Base-by-base conservation (phyloP, 2,329 filamentous ascomycete genomes). In the Fusarium piperis region DNA sequence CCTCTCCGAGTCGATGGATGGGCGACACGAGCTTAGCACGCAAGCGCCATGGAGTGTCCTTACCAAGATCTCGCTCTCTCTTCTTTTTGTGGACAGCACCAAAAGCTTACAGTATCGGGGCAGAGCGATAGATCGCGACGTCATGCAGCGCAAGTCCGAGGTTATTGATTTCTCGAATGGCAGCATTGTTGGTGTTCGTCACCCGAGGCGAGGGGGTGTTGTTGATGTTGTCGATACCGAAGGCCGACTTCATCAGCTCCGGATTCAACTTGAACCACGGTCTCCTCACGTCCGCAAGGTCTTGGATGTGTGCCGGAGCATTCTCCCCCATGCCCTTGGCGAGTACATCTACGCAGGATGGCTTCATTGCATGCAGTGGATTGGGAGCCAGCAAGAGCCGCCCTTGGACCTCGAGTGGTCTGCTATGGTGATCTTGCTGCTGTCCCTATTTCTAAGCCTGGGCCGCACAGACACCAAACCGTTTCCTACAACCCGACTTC, bases 41-140 rank as follows among this genome's bases (percentile, higher is more conserved):
- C 92, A 94, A 79, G 92, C 92, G 7, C 92, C 92, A 1, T 95
- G 93, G 93, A 91, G 91, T 64, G 87, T 88, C 59, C 85, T 92
- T 13, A 89, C 90, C n/a, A 90, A 89, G 46, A 82, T 94, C n/a
- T 83, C 86, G 0, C 81, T 94, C 2, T 91, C 92, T 2, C 74
- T 85, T 30, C 82, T 94, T 20, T 85, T 86, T 65, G 79, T 90
- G 23, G 86, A 90, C 63, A 89, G 92, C 70, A 83, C 87, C 28
- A 86, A 88, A 74, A 88, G 85, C 64, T 82, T 93, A 38, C 88
- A 89, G 59, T 89, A 88, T 67, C 81, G 84, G 53, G 85, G 86
- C 18, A 85, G 86, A 46, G 82, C 82, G 62, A 79, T 86, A 18
- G 86, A 87, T 61, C 85, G 88, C 39, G 89, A 92, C 73, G 75